phyloP scores from a whole-genome alignment of 768 basidiomycete genomes.

The Imleria badia region DNA sequence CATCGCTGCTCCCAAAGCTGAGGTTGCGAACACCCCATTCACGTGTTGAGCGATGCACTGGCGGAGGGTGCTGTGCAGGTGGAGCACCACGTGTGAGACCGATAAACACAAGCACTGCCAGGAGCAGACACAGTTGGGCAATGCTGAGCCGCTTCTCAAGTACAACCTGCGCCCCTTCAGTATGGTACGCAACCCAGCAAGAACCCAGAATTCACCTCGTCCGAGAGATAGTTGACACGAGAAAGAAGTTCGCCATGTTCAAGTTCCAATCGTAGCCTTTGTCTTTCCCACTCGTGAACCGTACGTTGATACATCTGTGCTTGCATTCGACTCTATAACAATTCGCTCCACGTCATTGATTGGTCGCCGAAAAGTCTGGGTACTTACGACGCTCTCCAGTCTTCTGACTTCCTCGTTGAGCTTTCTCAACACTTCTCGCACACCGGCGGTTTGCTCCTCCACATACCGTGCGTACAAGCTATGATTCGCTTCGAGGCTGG shows the following conservation, averaged over 20 bases:
- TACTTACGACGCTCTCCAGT: constrained; percentile 69
- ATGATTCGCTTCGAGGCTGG: constrained; percentile 82
- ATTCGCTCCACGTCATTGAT: not conserved
- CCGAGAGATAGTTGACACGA: constrained; percentile 70
- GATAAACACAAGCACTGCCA: constrained; percentile 85
- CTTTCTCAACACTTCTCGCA: constrained; percentile 71
- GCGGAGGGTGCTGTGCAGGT: constrained; percentile 33
- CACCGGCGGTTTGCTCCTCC: constrained; percentile 79
- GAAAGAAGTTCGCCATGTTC: constrained; percentile 71
- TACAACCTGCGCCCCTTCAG: constrained; percentile 52
- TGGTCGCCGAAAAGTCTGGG: not conserved
- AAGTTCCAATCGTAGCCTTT: constrained; percentile 61
- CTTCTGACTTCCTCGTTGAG: constrained; percentile 79
- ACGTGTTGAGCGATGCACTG: constrained; percentile 33
- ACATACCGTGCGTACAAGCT: constrained; percentile 83
- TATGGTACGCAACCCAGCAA: not conserved
- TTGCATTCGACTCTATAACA: constrained; percentile 65
- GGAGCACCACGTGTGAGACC: constrained; percentile 71
- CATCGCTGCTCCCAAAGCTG: constrained; percentile 52
- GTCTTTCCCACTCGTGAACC: constrained; percentile 66
- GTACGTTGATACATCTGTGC: constrained; percentile 63
- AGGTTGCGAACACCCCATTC: constrained; percentile 59
- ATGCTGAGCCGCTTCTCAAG: constrained; percentile 90
- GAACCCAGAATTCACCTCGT: constrained; percentile 57
- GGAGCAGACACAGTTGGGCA: constrained; percentile 79